These are phyloP conservation scores for Metschnikowia noctiluminum DNA, from an alignment of 805 yeast genomes.

Conservation along the genomic window DNA sequence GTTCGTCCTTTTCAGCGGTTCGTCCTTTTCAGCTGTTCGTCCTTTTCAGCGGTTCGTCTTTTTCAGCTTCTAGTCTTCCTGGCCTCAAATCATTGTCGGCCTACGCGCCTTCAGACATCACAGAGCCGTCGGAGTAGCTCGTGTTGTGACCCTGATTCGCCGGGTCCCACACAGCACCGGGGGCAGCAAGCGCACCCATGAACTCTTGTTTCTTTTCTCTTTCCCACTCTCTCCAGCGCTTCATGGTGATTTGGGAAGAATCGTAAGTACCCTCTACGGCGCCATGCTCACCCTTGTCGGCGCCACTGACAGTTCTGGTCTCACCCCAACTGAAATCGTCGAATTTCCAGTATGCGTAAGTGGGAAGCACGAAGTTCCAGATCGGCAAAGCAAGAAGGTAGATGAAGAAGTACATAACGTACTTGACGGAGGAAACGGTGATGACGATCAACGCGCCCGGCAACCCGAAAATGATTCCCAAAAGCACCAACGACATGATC, in stretches of 20 bases:
- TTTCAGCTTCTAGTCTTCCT: no score
- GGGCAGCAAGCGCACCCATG: slow-evolving; percentile 26
- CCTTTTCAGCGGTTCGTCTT: no score
- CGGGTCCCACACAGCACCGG: slow-evolving; percentile 47
- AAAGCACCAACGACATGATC: slow-evolving; percentile 65
- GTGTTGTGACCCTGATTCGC: slow-evolving; percentile 29
- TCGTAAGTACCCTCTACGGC: slow-evolving; percentile 81
- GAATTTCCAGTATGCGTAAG: slow-evolving; percentile 90
- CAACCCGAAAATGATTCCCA: slow-evolving; percentile 77
- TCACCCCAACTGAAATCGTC: slow-evolving; percentile 98
- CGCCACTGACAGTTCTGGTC: slow-evolving; percentile 75
- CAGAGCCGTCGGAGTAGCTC: slow-evolving; percentile 25
- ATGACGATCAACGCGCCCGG: slow-evolving; percentile 81
- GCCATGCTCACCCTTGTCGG: slow-evolving; percentile 63
- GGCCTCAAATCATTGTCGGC: no score
- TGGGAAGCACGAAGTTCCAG: slow-evolving; percentile 87
- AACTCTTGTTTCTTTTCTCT: slow-evolving; percentile 50
- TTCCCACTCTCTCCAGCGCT: slow-evolving; percentile 93
- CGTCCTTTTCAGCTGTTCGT: no score
- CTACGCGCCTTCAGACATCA: slow-evolving; percentile 1
- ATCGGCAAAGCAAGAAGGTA: slow-evolving; percentile 83
- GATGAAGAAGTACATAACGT: slow-evolving; percentile 73
- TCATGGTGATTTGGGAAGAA: slow-evolving; percentile 85
- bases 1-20: no score
- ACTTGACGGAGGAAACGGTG: slow-evolving; percentile 71